Conservation (phyloP, 1,284 basidiomycete species). For the Lentinula novae-zelandiae region DNA sequence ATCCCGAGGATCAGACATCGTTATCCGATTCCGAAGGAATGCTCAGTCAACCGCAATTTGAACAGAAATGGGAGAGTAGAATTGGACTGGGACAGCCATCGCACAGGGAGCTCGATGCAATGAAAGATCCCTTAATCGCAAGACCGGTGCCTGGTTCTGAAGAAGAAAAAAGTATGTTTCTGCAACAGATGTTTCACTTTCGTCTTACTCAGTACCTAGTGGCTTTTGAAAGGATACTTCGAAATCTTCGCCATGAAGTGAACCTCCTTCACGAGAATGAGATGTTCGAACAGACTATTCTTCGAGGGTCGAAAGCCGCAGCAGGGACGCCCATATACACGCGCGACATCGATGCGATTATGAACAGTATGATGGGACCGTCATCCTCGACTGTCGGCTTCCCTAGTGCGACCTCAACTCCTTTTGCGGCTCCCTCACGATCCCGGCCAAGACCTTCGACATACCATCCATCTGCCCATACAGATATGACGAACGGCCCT, state of each 20-base stretch:
- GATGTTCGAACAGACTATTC: constrained; percentile 56
- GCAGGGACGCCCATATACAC: constrained; percentile 49
- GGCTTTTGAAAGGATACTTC: constrained; percentile 42
- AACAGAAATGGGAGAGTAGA: constrained; percentile 45
- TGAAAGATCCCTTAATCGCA: constrained; percentile 36
- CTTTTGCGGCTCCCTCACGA: constrained; percentile 1
- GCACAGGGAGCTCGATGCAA: constrained; percentile 41
- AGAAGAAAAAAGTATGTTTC: constrained; percentile 41
- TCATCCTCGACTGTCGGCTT: constrained; percentile 13
- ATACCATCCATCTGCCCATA: constrained; percentile 11
- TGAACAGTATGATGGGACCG: constrained; percentile 57
- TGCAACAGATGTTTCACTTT: neutral
- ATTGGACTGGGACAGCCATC: constrained; percentile 40
- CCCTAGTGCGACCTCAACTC: constrained; percentile 5
- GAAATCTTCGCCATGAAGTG: constrained; percentile 47
- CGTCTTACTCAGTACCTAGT: constrained; percentile 24
- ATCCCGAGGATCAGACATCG: constrained; percentile 58
- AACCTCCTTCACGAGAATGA: constrained; percentile 63
- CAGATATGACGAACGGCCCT: constrained; percentile 25
- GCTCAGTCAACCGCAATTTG: constrained; percentile 46
- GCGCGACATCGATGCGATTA: constrained; percentile 56
- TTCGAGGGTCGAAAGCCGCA: constrained; percentile 50
- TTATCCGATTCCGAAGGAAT: constrained; percentile 49
- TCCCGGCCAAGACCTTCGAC: constrained; percentile 8
- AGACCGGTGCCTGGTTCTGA: constrained; percentile 25